phyloP scores from a whole-genome alignment of 2,329 filamentous ascomycete genomes.

The Fusarium brachygibbosum region DNA sequence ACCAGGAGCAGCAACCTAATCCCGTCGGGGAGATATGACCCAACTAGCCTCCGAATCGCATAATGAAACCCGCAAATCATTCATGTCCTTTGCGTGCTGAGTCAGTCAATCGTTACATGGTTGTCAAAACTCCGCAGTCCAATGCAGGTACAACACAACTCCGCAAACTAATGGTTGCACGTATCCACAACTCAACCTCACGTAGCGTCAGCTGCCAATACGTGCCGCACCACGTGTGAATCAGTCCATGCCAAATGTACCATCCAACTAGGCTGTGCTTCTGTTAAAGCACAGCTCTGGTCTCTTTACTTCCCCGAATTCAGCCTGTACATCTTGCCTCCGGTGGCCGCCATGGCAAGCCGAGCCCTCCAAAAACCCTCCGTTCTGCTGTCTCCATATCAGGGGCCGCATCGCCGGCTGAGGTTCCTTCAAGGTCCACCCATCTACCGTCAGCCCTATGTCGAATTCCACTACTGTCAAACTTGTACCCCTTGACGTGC shows the following conservation, averaged over 20 bases:
- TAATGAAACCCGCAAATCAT: not conserved
- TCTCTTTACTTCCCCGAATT: conserved; percentile 37
- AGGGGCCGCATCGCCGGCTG: conserved; percentile 61
- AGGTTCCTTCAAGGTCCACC: conserved; percentile 76
- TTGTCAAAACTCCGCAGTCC: conserved; percentile 38
- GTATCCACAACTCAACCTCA: conserved; percentile 4
- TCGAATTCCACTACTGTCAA: conserved; percentile 90
- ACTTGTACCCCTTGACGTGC: conserved; percentile 79
- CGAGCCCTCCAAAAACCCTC: conserved; percentile 83
- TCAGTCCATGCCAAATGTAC: no score
- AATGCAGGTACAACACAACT: conserved; percentile 32
- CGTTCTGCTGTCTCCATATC: conserved; percentile 81
- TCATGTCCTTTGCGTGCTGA: not conserved
- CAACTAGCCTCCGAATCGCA: conserved; percentile 16
- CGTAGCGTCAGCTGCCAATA: not conserved
- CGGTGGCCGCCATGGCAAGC: conserved; percentile 75
- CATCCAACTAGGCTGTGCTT: no score
- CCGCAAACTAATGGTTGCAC: conserved; percentile 20
- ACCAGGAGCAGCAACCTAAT: conserved; percentile 5
- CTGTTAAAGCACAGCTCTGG: no score
- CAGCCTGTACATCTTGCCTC: conserved; percentile 77
- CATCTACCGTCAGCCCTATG: conserved; percentile 73
- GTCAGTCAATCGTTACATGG: not conserved
- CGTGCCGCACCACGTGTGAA: not conserved
- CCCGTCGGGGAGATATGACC: conserved; percentile 41